phyloP scores from a whole-genome alignment of 2,329 filamentous ascomycete genomes.

The Diaporthe longicolla region DNA sequence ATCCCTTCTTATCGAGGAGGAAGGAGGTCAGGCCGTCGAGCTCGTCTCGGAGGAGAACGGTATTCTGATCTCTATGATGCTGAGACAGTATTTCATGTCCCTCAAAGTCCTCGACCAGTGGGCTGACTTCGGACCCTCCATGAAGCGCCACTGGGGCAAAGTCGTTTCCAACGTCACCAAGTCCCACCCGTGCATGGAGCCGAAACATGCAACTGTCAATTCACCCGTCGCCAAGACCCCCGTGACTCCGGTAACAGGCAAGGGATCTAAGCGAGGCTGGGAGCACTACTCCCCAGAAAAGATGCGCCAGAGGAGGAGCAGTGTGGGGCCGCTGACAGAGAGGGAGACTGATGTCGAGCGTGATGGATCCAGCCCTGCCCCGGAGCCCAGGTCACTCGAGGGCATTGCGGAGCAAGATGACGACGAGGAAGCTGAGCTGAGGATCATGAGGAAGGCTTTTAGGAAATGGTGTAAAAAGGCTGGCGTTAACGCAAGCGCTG shows the following conservation, averaged over 20 bases:
- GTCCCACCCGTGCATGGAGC: constrained; percentile 44
- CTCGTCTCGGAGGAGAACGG: constrained; percentile 90
- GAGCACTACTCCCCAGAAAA: constrained; percentile 55
- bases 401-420: constrained; percentile 54
- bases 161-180: constrained; percentile 74
- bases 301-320: constrained; percentile 53
- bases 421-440: constrained; percentile 65
- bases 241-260: background rate
- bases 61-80: constrained; percentile 85
- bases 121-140: constrained; percentile 76
- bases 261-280: constrained; percentile 50
- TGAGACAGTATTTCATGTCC: constrained; percentile 92
- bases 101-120: constrained; percentile 85
- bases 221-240: constrained; percentile 29
- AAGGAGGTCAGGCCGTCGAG: constrained; percentile 83
- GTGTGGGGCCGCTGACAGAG: constrained; percentile 57
- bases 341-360: constrained; percentile 44
- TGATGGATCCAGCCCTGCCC: constrained; percentile 45
- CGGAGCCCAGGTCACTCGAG: constrained; percentile 45
- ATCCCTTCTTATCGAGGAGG: constrained; percentile 79
- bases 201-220: constrained; percentile 16
- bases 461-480: constrained; percentile 80
- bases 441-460: constrained; percentile 78
- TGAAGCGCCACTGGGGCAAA: constrained; percentile 75
- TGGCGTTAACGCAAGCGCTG: constrained; percentile 68